Evolutionary conservation across 1,139 yeast species (phyloP), one percentile per base, ranked within the genome.

Genomic region (Yamadazyma friedrichii): DNA sequence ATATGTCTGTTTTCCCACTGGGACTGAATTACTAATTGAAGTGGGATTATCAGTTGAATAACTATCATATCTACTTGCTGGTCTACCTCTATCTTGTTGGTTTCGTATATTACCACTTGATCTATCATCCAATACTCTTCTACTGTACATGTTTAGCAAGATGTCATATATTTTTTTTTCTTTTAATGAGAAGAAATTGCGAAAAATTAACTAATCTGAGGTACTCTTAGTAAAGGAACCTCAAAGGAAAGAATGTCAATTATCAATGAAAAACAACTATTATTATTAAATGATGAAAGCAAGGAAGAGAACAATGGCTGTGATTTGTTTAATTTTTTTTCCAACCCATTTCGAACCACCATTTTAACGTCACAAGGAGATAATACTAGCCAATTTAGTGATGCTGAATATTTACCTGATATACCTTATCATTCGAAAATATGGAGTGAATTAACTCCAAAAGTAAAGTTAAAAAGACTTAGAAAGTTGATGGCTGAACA

Each of bases 401-500:
- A 28, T 12, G 33, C 29, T 22, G 13, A 2, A 16, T 9, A 2
- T 12, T 30, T 35, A 24, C 39, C 39, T n/a, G 39, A 36, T 32
- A 9, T 36, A 9, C 39, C 39, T 3, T 20, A 15, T 31, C 11
- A 6, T 16, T 2, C 27, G 2, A 15, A 35, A 31, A 15, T 20
- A 31, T 40, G 39, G 39, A 40, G 36, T 15, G 42, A 40, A 15
- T 31, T 40, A 24, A 41, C 46, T 1, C 39, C 49, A 2, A 53
- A 42, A 8, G 62, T 57, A 12, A 65, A 56, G 42, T 61, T 76
- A 33, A 38, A 27, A n/a, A 13, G 40, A 24, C 53, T 76, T 34
- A 57, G 81, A 31, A 44, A 51, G 27, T 52, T 63, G 40, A 76
- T 76, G 82, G 54, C 48, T 31, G 42, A 55, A 9, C 50, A 66